These are phyloP conservation scores for Rhynchosporium secalis DNA, from an alignment of 2,329 filamentous ascomycete genomes.

Conservation along the genomic window DNA sequence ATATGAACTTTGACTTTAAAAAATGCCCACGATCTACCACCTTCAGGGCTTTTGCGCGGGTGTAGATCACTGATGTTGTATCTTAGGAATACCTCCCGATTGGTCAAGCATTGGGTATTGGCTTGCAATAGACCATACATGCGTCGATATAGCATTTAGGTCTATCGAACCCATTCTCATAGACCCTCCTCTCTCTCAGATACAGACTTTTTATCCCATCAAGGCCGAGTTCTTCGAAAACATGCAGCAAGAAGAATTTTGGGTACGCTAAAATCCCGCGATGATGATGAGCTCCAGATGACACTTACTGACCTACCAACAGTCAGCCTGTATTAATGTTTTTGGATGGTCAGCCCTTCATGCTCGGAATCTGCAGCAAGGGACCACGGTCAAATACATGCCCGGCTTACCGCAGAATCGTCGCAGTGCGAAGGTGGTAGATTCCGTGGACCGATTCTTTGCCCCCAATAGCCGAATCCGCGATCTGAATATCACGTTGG, in stretches of 20 bases:
- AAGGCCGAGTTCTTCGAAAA: slow-evolving; percentile 7
- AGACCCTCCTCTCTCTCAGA: background rate
- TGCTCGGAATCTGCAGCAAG: background rate
- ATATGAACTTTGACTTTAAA: background rate
- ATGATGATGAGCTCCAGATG: background rate
- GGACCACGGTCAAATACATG: background rate
- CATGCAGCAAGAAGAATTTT: slow-evolving; percentile 1
- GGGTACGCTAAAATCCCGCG: background rate
- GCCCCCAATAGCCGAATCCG: background rate
- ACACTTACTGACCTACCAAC: background rate
- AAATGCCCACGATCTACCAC: background rate
- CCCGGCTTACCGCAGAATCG: too few relatives aligned
- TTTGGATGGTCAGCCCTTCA: background rate
- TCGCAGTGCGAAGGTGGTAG: too few relatives aligned
- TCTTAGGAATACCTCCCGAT: background rate
- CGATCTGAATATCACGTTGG: background rate
- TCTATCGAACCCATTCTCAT: background rate
- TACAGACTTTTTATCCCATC: background rate
- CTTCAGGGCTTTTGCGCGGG: too few relatives aligned
- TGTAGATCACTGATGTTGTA: too few relatives aligned
- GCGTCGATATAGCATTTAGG: background rate
- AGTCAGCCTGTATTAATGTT: background rate
- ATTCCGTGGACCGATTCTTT: background rate
- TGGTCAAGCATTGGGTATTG: background rate
- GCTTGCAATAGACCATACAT: background rate